These are phyloP conservation scores for Ogataea saltuana DNA, from an alignment of 805 yeast genomes.

Conservation along the genomic window DNA sequence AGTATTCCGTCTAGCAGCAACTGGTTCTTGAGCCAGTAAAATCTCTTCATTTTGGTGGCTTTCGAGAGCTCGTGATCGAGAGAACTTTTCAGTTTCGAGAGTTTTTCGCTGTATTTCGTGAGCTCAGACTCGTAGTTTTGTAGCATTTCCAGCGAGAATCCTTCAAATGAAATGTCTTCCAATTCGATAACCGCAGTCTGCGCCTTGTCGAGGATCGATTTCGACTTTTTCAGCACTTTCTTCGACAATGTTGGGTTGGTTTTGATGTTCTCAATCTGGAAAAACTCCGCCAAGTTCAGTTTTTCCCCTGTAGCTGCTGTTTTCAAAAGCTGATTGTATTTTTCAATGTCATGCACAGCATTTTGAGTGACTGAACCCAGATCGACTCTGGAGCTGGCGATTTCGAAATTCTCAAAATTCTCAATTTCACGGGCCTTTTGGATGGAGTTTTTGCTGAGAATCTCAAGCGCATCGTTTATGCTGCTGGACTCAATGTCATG, in stretches of 20 bases:
- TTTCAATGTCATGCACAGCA: conserved; percentile 3
- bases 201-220: background rate
- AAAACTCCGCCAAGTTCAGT: conserved; percentile 3
- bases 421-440: background rate
- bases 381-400: conserved; percentile 6
- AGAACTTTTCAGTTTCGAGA: conserved; percentile 18
- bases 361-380: conserved; percentile 7
- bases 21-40: conserved; percentile 33
- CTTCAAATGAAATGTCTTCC: conserved; percentile 11
- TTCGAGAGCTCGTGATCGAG: conserved; percentile 26
- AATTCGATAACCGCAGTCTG: background rate
- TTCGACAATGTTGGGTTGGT: conserved; percentile 7
- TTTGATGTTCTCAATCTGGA: conserved; percentile 6
- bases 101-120: conserved; percentile 24
- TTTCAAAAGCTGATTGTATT: conserved; percentile 10
- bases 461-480: conserved; percentile 24
- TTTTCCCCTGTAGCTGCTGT: conserved; percentile 4
- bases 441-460: background rate
- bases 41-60: conserved; percentile 20
- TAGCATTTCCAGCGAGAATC: conserved; percentile 20
- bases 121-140: conserved; percentile 19
- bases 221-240: conserved; percentile 2
- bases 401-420: conserved; percentile 9
- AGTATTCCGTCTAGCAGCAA: conserved; percentile 24
- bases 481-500: conserved; percentile 49